Base-by-base conservation (phyloP, 139 green algal genomes). In the Chlorella sorokiniana region DNA sequence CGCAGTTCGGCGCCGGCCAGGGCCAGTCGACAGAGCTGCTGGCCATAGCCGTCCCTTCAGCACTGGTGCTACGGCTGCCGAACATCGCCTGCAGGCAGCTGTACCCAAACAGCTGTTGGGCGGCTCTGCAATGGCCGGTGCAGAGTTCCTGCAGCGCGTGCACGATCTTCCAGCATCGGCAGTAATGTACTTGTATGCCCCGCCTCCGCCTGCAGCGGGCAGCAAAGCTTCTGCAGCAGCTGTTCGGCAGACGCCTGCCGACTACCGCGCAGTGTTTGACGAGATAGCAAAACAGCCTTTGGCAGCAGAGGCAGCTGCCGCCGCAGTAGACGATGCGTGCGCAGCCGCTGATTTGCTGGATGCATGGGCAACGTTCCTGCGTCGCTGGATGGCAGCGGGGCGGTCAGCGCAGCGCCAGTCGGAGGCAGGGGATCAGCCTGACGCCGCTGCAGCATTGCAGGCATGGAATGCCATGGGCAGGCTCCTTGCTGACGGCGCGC, bases 41-140 rank as follows among this genome's bases (percentile, higher is more conserved):
- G 70, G 71, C 59, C 54, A 29, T 6, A 59, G n/a, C 40, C 38
- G 56, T 22, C 27, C 73, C n/a, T 9, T 54, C 56, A 51, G 48
- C 51, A 11, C 33, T 25, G n/a, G 51, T 4, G 41, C 59, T 22
- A 40, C 75, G 22, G 29, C 56, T 0, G 10, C 44, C 40, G 5
- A 51, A 2, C 69, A 86, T 31, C 56, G 61, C 48, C 81, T 86
- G 51, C 56, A 71, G 42, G 44, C 54, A 1, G 41, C 59, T 11
- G 40, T 86, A n/a, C 81, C 81, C 65, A 86, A 82, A 40, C 56
- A 71, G 41, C 65, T 86, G 75, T 31, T 86, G 40, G 81, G 81
- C 16, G 78, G 78, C 37, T 33, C 63, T 2, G 38, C 78, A 48
- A 27, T 48, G 35, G 41, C 37, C 11, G 59, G 40, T 0, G n/a